A percentile compares a stretch with the other conserved stretches of the same genome.
Evolutionary conservation across 2,329 filamentous ascomycete species (phyloP).

Genomic region (Aspergillus amoenus): DNA sequence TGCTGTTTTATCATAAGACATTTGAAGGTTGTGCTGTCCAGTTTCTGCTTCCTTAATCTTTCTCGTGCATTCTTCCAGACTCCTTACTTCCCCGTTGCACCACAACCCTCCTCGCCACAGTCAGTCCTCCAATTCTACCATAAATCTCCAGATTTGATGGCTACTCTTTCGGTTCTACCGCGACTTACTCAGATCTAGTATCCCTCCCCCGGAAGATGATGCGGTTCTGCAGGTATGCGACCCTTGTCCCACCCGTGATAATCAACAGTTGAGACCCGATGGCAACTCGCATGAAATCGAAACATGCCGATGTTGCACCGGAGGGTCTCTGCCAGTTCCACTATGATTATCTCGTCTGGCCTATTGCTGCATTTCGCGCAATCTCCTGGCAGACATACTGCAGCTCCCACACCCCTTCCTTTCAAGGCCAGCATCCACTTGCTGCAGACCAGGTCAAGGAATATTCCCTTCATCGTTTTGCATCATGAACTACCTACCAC

Average conservation of each 20-base stretch:
- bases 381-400: not conserved
- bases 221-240: slow-evolving; percentile 5
- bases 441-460: too few relatives aligned
- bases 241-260: slow-evolving; percentile 6
- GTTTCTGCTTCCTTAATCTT: not conserved
- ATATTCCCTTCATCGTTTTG: too few relatives aligned
- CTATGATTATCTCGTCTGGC: too few relatives aligned
- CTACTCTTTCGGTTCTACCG: too few relatives aligned
- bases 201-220: not conserved
- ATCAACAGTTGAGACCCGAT: slow-evolving; percentile 1
- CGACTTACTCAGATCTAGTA: too few relatives aligned
- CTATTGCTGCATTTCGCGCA: not conserved
- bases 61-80: not conserved
- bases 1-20: too few relatives aligned
- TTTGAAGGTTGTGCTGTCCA: too few relatives aligned
- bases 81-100: not conserved
- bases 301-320: not conserved
- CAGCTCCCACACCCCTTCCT: not conserved
- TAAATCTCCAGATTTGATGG: too few relatives aligned
- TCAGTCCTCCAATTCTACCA: too few relatives aligned
- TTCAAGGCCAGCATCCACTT: too few relatives aligned
- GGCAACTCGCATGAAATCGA: not conserved
- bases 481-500: not conserved
- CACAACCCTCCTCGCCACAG: too few relatives aligned
- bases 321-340: not conserved